These are phyloP conservation scores for Lactarius deliciosus DNA, from an alignment of 768 basidiomycete genomes.

Conservation along the genomic window DNA sequence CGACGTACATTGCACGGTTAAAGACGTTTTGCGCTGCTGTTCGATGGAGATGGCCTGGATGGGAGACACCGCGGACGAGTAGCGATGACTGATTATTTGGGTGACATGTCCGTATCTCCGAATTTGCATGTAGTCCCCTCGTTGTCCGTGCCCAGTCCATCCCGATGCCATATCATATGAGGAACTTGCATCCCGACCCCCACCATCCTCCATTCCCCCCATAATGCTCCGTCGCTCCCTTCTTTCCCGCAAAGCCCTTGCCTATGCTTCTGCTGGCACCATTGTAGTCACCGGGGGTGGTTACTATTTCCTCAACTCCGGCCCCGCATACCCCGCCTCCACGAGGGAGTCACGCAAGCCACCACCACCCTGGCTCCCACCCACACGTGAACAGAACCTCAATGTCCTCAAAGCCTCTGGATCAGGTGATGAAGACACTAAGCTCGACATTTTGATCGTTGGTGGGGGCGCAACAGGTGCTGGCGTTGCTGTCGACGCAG, in stretches of 20 bases:
- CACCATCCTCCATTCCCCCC: too few species aligned
- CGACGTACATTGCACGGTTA: background rate
- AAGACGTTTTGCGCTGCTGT: background rate
- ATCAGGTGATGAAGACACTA: constrained; percentile 42
- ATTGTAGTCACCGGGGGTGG: constrained; percentile 54
- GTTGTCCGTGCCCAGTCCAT: constrained; percentile 1
- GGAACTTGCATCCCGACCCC: background rate
- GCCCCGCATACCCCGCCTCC: constrained; percentile 62
- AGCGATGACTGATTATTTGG: background rate
- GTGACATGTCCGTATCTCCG: constrained; percentile 1
- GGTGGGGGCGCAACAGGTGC: constrained; percentile 97
- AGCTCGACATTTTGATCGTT: constrained; percentile 80
- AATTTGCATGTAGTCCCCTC: background rate
- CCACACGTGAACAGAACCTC: constrained; percentile 65
- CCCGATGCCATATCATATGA: constrained; percentile 9
- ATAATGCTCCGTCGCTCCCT: constrained; percentile 36
- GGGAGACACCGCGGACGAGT: background rate
- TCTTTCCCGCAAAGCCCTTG: constrained; percentile 57
- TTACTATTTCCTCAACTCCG: constrained; percentile 73
- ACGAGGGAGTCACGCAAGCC: constrained; percentile 68
- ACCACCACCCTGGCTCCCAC: constrained; percentile 78
- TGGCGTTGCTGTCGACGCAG: constrained; percentile 95
- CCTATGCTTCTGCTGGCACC: constrained; percentile 53
- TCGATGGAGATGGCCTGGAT: background rate
- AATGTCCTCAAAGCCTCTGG: constrained; percentile 50